Evolutionary conservation across 2,329 filamentous ascomycete species (phyloP).

Genomic region (Talaromyces sp.): DNA sequence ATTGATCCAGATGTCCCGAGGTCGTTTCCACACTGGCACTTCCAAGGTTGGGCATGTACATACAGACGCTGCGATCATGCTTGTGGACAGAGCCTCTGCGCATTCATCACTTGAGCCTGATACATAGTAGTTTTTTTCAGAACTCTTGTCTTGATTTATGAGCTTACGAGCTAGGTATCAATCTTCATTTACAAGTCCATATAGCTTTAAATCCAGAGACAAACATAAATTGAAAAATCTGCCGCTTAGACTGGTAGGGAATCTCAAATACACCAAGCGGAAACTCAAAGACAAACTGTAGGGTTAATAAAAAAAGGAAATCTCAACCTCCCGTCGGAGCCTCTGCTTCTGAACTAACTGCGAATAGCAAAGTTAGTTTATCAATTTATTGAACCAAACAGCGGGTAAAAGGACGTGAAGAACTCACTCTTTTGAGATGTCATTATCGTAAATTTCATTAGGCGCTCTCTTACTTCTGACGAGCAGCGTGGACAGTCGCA

Average conservation of each 20-base stretch:
- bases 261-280: conserved; percentile 25
- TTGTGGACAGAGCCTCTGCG: too few relatives aligned
- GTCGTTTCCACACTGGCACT: too few relatives aligned
- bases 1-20: too few relatives aligned
- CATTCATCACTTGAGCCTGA: too few relatives aligned
- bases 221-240: conserved; percentile 22
- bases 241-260: conserved; percentile 22
- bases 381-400: neutral
- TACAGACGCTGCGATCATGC: too few relatives aligned
- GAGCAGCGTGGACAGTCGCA: conserved; percentile 65
- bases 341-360: neutral
- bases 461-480: conserved; percentile 40
- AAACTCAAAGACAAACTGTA: conserved; percentile 9
- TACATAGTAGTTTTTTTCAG: too few relatives aligned
- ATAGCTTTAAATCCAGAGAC: neutral
- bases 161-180: neutral
- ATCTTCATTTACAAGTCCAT: neutral
- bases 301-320: neutral
- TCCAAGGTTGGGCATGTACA: too few relatives aligned
- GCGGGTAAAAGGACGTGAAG: neutral
- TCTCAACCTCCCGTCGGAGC: conserved; percentile 2
- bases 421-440: conserved; percentile 17
- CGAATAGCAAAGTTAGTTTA: neutral
- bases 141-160: too few relatives aligned
- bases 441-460: conserved; percentile 25